Evolutionary conservation across 495 filamentous ascomycete genomes (phyloP).

Genomic region (Eremomyces bilateralis): DNA sequence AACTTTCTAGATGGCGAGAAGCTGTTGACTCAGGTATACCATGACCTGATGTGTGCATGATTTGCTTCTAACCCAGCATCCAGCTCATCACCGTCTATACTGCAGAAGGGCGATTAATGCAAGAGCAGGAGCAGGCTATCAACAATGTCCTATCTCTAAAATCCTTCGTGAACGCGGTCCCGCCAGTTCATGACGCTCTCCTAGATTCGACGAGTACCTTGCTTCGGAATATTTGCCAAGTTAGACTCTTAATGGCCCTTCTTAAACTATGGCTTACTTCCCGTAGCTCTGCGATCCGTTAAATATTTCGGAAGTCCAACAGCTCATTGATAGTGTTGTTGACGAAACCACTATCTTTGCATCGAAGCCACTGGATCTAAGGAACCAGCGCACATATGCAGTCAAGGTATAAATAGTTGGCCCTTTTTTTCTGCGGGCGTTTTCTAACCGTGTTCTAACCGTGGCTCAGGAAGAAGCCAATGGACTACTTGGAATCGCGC

Average conservation of each 20-base stretch:
- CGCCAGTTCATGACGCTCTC: conserved; percentile 45
- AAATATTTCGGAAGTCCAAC: conserved; percentile 33
- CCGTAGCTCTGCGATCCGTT: conserved; percentile 30
- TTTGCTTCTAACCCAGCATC: too few relatives aligned
- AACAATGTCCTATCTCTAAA: conserved; percentile 82
- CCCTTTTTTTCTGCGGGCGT: background rate
- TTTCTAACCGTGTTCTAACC: background rate
- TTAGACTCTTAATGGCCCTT: conserved; percentile 13
- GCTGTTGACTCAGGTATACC: conserved; percentile 34
- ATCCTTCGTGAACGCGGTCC: conserved; percentile 46
- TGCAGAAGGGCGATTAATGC: conserved; percentile 37
- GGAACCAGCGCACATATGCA: conserved; percentile 85
- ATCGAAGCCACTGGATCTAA: conserved; percentile 59
- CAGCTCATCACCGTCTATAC: conserved; percentile 48
- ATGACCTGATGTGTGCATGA: too few relatives aligned
- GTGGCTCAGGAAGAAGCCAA: conserved; percentile 49
- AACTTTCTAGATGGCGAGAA: conserved; percentile 50
- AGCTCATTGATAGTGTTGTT: conserved; percentile 46
- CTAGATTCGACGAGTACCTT: conserved; percentile 40
- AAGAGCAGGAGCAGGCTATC: conserved; percentile 53
- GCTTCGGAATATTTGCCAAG: conserved; percentile 40
- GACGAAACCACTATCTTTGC: conserved; percentile 66
- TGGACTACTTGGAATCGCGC: conserved; percentile 68
- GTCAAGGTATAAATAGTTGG: conserved; percentile 37
- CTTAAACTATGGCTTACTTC: background rate